These are phyloP conservation scores for Penicillium mononematosum DNA, from an alignment of 495 filamentous ascomycete genomes.

Conservation along the genomic window DNA sequence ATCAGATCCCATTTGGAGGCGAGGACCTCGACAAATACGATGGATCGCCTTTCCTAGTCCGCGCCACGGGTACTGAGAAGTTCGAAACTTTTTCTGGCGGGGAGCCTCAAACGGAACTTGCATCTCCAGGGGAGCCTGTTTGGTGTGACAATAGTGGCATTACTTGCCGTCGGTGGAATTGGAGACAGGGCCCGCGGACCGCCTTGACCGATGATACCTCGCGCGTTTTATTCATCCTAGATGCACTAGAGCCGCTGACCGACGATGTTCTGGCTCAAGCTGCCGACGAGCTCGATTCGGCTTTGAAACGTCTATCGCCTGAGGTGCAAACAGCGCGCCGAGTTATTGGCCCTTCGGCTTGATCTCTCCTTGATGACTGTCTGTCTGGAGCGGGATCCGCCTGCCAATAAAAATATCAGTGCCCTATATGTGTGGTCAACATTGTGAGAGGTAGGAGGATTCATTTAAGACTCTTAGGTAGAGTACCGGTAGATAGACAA, in stretches of 20 bases:
- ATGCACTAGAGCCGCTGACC: conserved; percentile 22
- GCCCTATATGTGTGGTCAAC: background rate
- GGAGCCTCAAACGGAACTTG: conserved; percentile 21
- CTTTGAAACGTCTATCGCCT: conserved; percentile 13
- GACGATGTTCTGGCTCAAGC: conserved; percentile 10
- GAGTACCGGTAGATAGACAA: no score
- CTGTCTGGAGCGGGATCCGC: no score
- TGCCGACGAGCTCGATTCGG: conserved; percentile 20
- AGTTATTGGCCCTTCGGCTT: background rate
- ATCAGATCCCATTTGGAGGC: conserved; percentile 35
- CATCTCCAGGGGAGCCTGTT: conserved; percentile 27
- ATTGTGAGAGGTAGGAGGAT: background rate
- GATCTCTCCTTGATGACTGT: background rate
- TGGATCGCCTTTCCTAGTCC: conserved; percentile 29
- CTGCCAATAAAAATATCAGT: background rate
- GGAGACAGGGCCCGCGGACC: conserved; percentile 32
- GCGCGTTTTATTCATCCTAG: conserved; percentile 29
- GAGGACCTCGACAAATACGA: conserved; percentile 37
- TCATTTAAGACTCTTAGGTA: no score
- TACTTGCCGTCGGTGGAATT: conserved; percentile 37
- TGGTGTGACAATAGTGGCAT: conserved; percentile 34
- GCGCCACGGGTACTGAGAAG: conserved; percentile 28
- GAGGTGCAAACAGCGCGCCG: conserved; percentile 11
- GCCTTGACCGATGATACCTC: conserved; percentile 30
- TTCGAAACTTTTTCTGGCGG: conserved; percentile 29